A percentile compares a stretch with the other conserved stretches of the same genome.
Evolutionary conservation across 164 flowering plant species (phyloP).

Genomic region (Dillenia suffruticosa): DNA sequence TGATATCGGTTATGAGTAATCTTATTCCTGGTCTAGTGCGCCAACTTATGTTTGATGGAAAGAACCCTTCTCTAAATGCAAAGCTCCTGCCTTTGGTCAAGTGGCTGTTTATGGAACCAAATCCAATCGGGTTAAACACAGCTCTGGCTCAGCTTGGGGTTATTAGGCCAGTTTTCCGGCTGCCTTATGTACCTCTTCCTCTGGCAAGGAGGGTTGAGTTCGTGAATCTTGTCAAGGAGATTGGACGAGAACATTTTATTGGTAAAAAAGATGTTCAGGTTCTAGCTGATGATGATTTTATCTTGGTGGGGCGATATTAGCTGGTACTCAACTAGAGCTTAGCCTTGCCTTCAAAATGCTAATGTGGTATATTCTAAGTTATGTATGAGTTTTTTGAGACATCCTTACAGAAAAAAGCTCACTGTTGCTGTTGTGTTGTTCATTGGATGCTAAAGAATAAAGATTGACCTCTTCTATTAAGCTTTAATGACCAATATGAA

Average conservation of each 20-base stretch:
- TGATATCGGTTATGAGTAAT: conserved; percentile 78
- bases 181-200: conserved; percentile 87
- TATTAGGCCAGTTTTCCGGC: conserved; percentile 76
- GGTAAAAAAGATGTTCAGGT: conserved; percentile 77
- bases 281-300: conserved; percentile 73
- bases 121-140: conserved; percentile 78
- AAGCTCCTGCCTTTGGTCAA: conserved; percentile 65
- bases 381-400: too few relatives aligned
- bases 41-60: conserved; percentile 61
- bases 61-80: conserved; percentile 44
- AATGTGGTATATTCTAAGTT: too few relatives aligned
- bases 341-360: too few relatives aligned
- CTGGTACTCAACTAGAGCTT: neutral
- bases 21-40: conserved; percentile 72
- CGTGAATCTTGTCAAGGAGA: conserved; percentile 63
- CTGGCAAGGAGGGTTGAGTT: conserved; percentile 62
- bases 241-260: conserved; percentile 77
- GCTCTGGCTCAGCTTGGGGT: conserved; percentile 90
- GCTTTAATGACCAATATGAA: too few relatives aligned
- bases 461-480: too few relatives aligned
- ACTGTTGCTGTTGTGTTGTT: too few relatives aligned
- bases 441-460: too few relatives aligned
- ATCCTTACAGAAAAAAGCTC: too few relatives aligned
- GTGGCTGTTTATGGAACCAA: conserved; percentile 82
- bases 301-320: conserved; percentile 63